phyloP scores from a whole-genome alignment of 1,139 yeast species.

The Magnusiomyces suaveolens region DNA sequence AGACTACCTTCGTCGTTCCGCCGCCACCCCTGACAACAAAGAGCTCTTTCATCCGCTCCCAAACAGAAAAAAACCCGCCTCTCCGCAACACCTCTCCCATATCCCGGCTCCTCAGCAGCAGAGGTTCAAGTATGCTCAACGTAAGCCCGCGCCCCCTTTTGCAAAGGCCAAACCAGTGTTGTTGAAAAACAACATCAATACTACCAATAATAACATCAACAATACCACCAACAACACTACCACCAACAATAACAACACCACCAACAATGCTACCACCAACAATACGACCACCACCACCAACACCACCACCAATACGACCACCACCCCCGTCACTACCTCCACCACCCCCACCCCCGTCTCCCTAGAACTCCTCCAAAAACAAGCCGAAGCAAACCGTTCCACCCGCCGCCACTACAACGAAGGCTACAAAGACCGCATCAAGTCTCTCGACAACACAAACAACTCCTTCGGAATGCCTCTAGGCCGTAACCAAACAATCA shows the following conservation, averaged over 20 bases:
- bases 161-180: not conserved
- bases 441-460: conserved; percentile 10
- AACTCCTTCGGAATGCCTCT: conserved; percentile 6
- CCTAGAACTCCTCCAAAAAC: conserved; percentile 1
- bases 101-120: not conserved
- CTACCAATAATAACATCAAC: not conserved
- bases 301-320: not conserved
- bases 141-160: not conserved
- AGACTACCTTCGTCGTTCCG: not conserved
- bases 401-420: conserved; percentile 10
- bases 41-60: not conserved
- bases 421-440: conserved; percentile 12
- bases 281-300: not conserved
- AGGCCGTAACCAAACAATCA: conserved; percentile 1
- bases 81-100: conserved; percentile 1
- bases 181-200: too few species aligned
- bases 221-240: not conserved
- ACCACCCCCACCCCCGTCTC: not conserved
- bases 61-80: not conserved
- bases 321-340: not conserved
- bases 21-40: not conserved
- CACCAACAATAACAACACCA: not conserved
- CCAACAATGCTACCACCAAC: not conserved
- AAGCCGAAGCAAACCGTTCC: conserved; percentile 2
- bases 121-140: not conserved